Conservation (phyloP, 2,329 filamentous ascomycete species). For the Colletotrichum theobromicola region DNA sequence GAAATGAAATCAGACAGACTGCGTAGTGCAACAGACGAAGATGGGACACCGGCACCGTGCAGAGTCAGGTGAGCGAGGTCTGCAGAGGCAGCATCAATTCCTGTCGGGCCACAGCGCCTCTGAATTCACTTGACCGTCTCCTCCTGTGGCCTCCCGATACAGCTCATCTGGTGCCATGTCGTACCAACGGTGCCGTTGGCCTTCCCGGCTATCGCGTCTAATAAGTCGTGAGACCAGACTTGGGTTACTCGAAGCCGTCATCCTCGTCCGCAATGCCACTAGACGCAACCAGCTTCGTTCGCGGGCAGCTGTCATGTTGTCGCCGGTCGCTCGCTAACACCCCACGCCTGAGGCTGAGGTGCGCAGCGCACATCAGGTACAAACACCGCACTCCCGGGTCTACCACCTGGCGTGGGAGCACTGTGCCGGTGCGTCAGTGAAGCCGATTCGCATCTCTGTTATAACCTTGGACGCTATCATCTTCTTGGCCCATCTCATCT, state of each 20-base stretch:
- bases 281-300: background rate
- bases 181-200: background rate
- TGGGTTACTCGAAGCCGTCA: background rate
- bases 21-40: background rate
- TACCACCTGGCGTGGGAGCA: background rate
- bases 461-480: background rate
- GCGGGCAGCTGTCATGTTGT: background rate
- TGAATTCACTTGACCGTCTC: background rate
- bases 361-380: conserved; percentile 5
- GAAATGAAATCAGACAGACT: background rate
- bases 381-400: conserved; percentile 7
- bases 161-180: background rate
- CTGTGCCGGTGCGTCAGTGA: background rate
- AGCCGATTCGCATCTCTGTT: background rate
- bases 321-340: background rate
- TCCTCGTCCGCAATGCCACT: background rate
- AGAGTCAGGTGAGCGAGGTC: background rate
- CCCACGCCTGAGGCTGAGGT: conserved; percentile 17
- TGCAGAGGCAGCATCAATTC: background rate
- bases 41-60: background rate
- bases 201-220: background rate
- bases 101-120: background rate
- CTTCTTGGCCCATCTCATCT: conserved; percentile 4
- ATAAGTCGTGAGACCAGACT: background rate
- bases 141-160: background rate